phyloP scores from a whole-genome alignment of 2,329 filamentous ascomycete genomes.

The Phaeosphaeria sp. region DNA sequence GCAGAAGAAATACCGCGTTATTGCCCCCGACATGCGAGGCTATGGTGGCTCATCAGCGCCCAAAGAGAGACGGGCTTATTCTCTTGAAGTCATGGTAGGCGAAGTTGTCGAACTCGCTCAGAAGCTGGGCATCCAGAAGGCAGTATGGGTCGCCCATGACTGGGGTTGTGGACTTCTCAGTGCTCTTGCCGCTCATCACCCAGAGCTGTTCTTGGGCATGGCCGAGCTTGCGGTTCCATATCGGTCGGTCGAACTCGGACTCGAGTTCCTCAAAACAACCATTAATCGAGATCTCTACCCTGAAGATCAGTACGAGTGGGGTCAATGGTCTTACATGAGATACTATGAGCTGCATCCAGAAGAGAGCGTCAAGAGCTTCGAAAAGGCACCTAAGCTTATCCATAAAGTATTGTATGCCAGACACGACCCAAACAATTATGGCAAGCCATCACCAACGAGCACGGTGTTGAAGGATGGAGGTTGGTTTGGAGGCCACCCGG shows the following conservation, averaged over 20 bases:
- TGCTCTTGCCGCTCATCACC: conserved; percentile 38
- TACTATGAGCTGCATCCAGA: conserved; percentile 38
- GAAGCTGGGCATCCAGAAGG: conserved; percentile 46
- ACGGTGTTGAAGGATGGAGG: conserved; percentile 31
- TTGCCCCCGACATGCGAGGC: conserved; percentile 42
- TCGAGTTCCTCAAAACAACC: conserved; percentile 42
- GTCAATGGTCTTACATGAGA: conserved; percentile 45
- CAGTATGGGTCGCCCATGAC: conserved; percentile 59
- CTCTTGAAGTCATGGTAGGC: conserved; percentile 33
- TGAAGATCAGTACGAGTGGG: conserved; percentile 48
- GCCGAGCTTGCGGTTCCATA: conserved; percentile 50
- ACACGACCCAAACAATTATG: conserved; percentile 26
- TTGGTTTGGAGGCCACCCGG: conserved; percentile 38
- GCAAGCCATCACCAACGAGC: conserved; percentile 31
- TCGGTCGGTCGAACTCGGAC: conserved; percentile 49
- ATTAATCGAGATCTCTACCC: conserved; percentile 57
- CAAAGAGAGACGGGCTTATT: conserved; percentile 36
- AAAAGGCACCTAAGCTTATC: conserved; percentile 27
- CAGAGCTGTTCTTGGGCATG: conserved; percentile 39
- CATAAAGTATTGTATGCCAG: conserved; percentile 31
- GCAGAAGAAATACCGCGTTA: conserved; percentile 32
- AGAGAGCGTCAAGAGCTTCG: conserved; percentile 24
- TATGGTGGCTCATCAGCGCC: conserved; percentile 44
- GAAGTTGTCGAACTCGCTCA: conserved; percentile 49
- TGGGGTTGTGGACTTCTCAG: conserved; percentile 49